A percentile compares a stretch with the other conserved stretches of the same genome.
These are phyloP conservation scores for Amanita fuliginea DNA, from an alignment of 768 basidiomycete genomes.

Conservation along the genomic window DNA sequence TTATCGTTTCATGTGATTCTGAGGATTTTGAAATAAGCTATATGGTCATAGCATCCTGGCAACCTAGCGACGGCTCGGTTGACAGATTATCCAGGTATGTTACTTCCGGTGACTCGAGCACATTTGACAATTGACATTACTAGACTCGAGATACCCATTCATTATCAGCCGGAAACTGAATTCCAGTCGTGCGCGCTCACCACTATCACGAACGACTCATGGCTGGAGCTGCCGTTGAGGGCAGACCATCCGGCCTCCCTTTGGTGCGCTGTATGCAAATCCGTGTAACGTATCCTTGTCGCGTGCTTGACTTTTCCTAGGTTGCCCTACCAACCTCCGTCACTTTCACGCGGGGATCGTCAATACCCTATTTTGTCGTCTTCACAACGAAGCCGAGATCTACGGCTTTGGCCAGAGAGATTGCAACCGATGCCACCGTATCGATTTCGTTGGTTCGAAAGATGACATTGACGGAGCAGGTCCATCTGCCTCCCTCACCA, in stretches of 20 bases:
- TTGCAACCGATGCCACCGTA: conserved; percentile 61
- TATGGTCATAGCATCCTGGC: conserved; percentile 46
- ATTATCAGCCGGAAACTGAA: conserved; percentile 48
- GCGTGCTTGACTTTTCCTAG: conserved; percentile 20
- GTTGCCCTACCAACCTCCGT: conserved; percentile 53
- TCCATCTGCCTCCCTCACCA: conserved; percentile 30
- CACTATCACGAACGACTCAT: conserved; percentile 32
- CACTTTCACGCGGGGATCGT: conserved; percentile 47
- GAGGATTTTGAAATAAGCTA: conserved; percentile 37
- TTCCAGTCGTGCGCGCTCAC: conserved; percentile 47
- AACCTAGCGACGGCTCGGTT: conserved; percentile 35
- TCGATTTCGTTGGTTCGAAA: conserved; percentile 56
- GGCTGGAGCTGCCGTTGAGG: conserved; percentile 60
- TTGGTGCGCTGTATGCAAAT: conserved; percentile 48
- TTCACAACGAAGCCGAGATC: conserved; percentile 57
- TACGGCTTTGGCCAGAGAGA: conserved; percentile 43
- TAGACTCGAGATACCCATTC: conserved; percentile 56
- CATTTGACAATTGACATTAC: not conserved
- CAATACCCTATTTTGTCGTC: conserved; percentile 65
- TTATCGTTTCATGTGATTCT: conserved; percentile 14
- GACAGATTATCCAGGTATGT: conserved; percentile 3
- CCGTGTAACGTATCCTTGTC: conserved; percentile 2
- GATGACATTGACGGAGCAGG: conserved; percentile 38
- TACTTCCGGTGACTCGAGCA: conserved; percentile 7
- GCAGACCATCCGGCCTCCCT: conserved; percentile 54